phyloP scores from a whole-genome alignment of 202 grass and related monocot species.

The Saccharum hybrid region DNA sequence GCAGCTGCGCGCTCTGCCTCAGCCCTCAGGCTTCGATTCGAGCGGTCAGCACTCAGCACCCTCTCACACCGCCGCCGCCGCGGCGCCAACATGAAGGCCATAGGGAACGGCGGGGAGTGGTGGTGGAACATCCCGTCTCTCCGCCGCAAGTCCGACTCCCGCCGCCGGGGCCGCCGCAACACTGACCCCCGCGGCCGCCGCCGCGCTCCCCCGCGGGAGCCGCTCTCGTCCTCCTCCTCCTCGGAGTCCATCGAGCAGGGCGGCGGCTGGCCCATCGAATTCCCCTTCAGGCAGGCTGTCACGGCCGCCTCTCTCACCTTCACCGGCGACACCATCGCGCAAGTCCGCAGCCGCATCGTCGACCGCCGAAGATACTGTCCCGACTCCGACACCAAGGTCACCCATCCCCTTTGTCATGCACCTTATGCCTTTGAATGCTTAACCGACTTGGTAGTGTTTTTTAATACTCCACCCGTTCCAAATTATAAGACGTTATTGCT shows the following conservation, averaged over 20 bases:
- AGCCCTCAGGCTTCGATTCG: neutral
- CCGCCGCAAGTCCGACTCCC: slow-evolving; percentile 47
- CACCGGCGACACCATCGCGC: slow-evolving; percentile 87
- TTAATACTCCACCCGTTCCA: neutral
- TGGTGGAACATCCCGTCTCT: slow-evolving; percentile 59
- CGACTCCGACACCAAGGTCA: slow-evolving; percentile 61
- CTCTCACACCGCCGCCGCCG: neutral
- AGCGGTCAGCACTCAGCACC: neutral
- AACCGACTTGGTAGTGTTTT: neutral
- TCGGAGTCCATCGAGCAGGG: slow-evolving; percentile 63
- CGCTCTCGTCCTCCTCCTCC: slow-evolving; percentile 69
- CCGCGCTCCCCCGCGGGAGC: slow-evolving; percentile 41
- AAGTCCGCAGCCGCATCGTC: slow-evolving; percentile 66
- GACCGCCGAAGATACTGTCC: slow-evolving; percentile 27
- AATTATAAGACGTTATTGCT: neutral
- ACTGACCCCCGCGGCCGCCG: slow-evolving; percentile 54
- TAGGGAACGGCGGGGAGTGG: slow-evolving; percentile 58
- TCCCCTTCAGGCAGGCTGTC: slow-evolving; percentile 81
- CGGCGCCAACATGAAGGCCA: slow-evolving; percentile 47
- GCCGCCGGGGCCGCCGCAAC: slow-evolving; percentile 53
- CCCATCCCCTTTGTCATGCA: slow-evolving; percentile 30
- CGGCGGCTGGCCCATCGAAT: slow-evolving; percentile 53
- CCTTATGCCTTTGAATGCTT: neutral
- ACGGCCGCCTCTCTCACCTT: slow-evolving; percentile 84
- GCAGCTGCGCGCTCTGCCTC: slow-evolving; percentile 16